Evolutionary conservation across 495 filamentous ascomycete genomes (phyloP).

Genomic region (Penicillium silybi): DNA sequence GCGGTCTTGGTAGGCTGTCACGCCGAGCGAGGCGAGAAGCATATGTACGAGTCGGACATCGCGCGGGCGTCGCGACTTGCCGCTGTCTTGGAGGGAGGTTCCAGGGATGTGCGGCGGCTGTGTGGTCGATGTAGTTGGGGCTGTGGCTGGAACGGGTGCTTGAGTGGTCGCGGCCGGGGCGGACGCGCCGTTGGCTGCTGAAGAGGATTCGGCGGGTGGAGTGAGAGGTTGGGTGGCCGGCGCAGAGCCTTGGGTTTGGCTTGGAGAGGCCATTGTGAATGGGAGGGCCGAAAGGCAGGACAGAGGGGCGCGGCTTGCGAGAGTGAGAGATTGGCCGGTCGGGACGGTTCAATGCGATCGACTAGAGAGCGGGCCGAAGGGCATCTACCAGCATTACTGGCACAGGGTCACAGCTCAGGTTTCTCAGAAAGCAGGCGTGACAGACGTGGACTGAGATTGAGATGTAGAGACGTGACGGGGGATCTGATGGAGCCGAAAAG

Average conservation of each 20-base stretch:
- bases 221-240: conserved; percentile 42
- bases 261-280: conserved; percentile 39
- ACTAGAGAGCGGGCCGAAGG: background rate
- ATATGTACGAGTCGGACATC: conserved; percentile 91
- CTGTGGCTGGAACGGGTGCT: conserved; percentile 8
- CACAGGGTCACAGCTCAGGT: background rate
- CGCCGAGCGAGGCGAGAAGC: conserved; percentile 80
- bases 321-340: conserved; percentile 7
- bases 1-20: conserved; percentile 86
- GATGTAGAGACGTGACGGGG: background rate
- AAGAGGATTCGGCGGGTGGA: conserved; percentile 40
- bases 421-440: background rate
- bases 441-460: background rate
- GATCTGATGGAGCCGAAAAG: conserved; percentile 20
- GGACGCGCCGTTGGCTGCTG: conserved; percentile 21
- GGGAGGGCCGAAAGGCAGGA: background rate
- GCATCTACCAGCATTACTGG: conserved; percentile 3
- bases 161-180: conserved; percentile 20
- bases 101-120: conserved; percentile 42
- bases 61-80: conserved; percentile 71
- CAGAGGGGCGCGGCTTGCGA: background rate
- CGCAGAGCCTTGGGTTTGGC: conserved; percentile 30
- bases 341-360: background rate
- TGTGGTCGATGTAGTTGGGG: conserved; percentile 27
- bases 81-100: conserved; percentile 57